Percentiles rank a stretch among this genome's conserved stretches.
phyloP scores from a whole-genome alignment of 2,329 filamentous ascomycete species.

The Verticillium dahliae region DNA sequence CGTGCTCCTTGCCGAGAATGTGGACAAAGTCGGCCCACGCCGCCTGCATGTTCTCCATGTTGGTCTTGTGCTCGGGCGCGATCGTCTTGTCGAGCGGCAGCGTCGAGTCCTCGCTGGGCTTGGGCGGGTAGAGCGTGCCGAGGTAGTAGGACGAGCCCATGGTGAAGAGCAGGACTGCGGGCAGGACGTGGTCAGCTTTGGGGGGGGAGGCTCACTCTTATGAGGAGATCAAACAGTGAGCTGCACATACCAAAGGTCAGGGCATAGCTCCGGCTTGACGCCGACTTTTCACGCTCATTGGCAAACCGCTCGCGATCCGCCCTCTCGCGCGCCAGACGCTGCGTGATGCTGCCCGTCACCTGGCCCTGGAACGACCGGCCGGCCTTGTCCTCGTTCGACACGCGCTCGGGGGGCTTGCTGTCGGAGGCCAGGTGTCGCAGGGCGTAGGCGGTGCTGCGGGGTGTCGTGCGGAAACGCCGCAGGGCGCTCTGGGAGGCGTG shows the following conservation, averaged over 20 bases:
- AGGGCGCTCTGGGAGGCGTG: slow-evolving; percentile 9
- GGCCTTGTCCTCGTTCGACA: slow-evolving; percentile 27
- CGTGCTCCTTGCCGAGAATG: slow-evolving; percentile 58
- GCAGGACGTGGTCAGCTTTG: neutral
- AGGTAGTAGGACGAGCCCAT: slow-evolving; percentile 50
- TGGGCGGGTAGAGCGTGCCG: slow-evolving; percentile 47
- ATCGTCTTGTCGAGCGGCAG: slow-evolving; percentile 46
- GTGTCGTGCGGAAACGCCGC: slow-evolving; percentile 5
- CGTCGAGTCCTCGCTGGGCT: slow-evolving; percentile 49
- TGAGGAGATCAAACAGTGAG: neutral
- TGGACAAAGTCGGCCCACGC: slow-evolving; percentile 63
- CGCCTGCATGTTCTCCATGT: slow-evolving; percentile 58
- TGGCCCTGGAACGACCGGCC: slow-evolving; percentile 48
- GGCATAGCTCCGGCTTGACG: slow-evolving; percentile 38
- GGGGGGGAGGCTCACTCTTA: no score
- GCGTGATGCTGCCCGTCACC: slow-evolving; percentile 51
- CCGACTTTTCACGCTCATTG: slow-evolving; percentile 26
- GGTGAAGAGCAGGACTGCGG: slow-evolving; percentile 44
- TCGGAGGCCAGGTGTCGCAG: slow-evolving; percentile 16
- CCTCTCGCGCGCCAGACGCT: slow-evolving; percentile 47
- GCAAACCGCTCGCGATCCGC: slow-evolving; percentile 46
- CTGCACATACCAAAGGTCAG: slow-evolving; percentile 44
- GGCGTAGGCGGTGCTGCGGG: slow-evolving; percentile 6
- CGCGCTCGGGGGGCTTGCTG: slow-evolving; percentile 13
- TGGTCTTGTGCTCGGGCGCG: slow-evolving; percentile 50